phyloP scores from a whole-genome alignment of 805 yeast species.

The Wickerhamomyces sydowiorum region DNA sequence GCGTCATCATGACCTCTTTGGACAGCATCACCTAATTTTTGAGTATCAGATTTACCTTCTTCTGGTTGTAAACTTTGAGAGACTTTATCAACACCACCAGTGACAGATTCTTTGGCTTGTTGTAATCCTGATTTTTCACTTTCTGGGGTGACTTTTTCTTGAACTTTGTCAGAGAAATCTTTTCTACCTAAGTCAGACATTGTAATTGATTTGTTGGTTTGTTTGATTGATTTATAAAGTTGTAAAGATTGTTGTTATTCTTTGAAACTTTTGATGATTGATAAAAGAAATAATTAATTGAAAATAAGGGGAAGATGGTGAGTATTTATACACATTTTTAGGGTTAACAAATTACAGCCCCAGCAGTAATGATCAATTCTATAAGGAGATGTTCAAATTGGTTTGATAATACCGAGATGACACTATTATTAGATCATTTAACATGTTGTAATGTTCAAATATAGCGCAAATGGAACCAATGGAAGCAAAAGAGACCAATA shows the following conservation, averaged over 20 bases:
- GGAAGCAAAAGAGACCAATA: too few species aligned
- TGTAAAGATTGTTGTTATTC: neutral
- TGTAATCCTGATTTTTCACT: conserved; percentile 57
- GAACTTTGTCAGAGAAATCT: conserved; percentile 59
- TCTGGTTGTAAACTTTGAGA: conserved; percentile 61
- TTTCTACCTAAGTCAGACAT: conserved; percentile 67
- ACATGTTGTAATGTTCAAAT: too few species aligned
- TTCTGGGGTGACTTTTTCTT: conserved; percentile 68
- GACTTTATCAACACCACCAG: conserved; percentile 61
- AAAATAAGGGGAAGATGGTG: neutral
- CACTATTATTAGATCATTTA: too few species aligned
- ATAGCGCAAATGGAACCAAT: too few species aligned
- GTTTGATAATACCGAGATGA: too few species aligned
- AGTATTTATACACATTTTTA: neutral
- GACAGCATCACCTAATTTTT: conserved; percentile 60
- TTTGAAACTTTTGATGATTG: neutral
- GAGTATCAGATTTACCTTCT: conserved; percentile 60
- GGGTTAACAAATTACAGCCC: too few species aligned
- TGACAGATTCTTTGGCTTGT: conserved; percentile 64
- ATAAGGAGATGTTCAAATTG: too few species aligned
- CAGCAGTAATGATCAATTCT: too few species aligned
- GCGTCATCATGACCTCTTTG: conserved; percentile 51
- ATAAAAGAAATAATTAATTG: neutral
- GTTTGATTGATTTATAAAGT: neutral
- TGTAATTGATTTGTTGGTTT: neutral